Conservation (phyloP, 2,329 filamentous ascomycete species). For the Beauveria medogensis region DNA sequence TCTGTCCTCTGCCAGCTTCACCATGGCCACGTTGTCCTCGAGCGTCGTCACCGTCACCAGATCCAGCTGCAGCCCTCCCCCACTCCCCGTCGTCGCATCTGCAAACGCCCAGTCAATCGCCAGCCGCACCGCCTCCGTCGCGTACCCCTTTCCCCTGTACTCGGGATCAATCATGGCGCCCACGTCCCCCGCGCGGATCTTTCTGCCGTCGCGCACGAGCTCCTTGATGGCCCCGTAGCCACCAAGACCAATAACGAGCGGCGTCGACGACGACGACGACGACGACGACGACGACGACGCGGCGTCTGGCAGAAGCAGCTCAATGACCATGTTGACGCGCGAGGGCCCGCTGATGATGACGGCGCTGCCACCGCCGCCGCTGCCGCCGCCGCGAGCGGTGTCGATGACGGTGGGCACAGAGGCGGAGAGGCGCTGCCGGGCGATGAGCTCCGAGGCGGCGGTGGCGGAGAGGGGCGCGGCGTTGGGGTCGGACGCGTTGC, state of each 20-base stretch:
- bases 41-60: slow-evolving; percentile 20
- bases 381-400: not conserved
- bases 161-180: slow-evolving; percentile 20
- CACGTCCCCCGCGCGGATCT: slow-evolving; percentile 19
- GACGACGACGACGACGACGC: not conserved
- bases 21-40: slow-evolving; percentile 19
- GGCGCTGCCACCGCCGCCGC: not conserved
- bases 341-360: slow-evolving; percentile 16
- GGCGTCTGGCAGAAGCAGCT: slow-evolving; percentile 12
- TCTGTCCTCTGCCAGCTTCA: slow-evolving; percentile 17
- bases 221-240: slow-evolving; percentile 23
- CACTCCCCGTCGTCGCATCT: slow-evolving; percentile 14
- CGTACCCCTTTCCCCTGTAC: slow-evolving; percentile 19
- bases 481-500: slow-evolving; percentile 15
- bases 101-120: slow-evolving; percentile 21
- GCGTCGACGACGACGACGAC: not conserved
- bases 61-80: slow-evolving; percentile 22
- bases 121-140: slow-evolving; percentile 19
- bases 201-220: slow-evolving; percentile 13
- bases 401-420: slow-evolving; percentile 17
- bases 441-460: slow-evolving; percentile 14
- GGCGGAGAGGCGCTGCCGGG: slow-evolving; percentile 18
- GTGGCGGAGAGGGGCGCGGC: slow-evolving; percentile 13
- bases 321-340: slow-evolving; percentile 20
- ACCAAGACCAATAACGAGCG: slow-evolving; percentile 19